These are phyloP conservation scores for Aspergillus costaricaensis DNA, from an alignment of 2,329 filamentous ascomycete genomes.

Conservation along the genomic window DNA sequence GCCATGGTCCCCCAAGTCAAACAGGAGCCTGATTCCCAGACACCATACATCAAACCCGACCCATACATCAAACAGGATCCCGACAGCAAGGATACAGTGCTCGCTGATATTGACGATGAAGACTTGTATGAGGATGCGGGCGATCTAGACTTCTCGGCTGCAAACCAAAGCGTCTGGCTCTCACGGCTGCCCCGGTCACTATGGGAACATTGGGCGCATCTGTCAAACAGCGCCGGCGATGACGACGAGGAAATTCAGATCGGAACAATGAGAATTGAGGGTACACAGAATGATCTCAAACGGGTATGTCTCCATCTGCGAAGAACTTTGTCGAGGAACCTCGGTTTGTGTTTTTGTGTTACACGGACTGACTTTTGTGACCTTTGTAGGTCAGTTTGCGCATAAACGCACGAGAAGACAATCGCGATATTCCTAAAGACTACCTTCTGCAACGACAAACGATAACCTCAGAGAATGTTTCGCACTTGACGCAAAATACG, in stretches of 20 bases:
- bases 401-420: constrained; percentile 66
- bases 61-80: constrained; percentile 45
- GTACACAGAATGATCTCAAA: constrained; percentile 56
- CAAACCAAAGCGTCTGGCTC: constrained; percentile 62
- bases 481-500: constrained; percentile 69
- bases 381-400: constrained; percentile 66
- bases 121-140: constrained; percentile 71
- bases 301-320: constrained; percentile 36
- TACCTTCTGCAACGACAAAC: constrained; percentile 77
- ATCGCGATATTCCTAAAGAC: constrained; percentile 79
- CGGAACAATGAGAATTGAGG: constrained; percentile 67
- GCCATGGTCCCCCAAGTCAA: constrained; percentile 42
- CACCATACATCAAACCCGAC: constrained; percentile 43
- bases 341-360: neutral
- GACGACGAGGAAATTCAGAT: constrained; percentile 81
- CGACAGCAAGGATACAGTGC: constrained; percentile 40
- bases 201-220: constrained; percentile 74
- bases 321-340: neutral
- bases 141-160: constrained; percentile 60
- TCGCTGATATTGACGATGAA: constrained; percentile 56
- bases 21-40: constrained; percentile 41
- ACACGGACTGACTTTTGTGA: constrained; percentile 14
- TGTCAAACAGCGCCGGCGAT: constrained; percentile 50
- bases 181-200: constrained; percentile 77
- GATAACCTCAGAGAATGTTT: constrained; percentile 45